Evolutionary conservation across 2,329 filamentous ascomycete species (phyloP).

Genomic region (Penicillium brasilianum): DNA sequence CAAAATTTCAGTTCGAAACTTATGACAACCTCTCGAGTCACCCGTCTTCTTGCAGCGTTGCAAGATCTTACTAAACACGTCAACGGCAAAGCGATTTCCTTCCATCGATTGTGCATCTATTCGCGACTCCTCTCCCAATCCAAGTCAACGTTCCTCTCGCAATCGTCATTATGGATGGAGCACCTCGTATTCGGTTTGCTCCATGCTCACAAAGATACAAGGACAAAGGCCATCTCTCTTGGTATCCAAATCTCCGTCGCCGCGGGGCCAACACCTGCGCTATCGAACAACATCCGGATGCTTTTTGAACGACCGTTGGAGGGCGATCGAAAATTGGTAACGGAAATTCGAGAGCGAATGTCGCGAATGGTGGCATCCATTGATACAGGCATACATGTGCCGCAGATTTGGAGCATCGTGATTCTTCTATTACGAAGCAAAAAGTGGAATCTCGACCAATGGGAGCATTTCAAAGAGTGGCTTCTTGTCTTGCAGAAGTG

Average conservation of each 20-base stretch:
- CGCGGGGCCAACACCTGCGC: constrained; percentile 70
- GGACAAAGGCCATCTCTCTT: constrained; percentile 73
- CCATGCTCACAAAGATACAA: constrained; percentile 76
- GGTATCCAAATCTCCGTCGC: constrained; percentile 72
- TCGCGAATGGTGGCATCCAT: constrained; percentile 67
- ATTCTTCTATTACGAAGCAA: constrained; percentile 74
- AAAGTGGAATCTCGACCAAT: constrained; percentile 64
- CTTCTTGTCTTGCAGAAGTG: constrained; percentile 78
- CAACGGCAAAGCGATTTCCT: constrained; percentile 79
- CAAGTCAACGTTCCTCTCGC: constrained; percentile 69
- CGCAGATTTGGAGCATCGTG: constrained; percentile 86
- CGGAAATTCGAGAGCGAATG: constrained; percentile 71
- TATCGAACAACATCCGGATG: constrained; percentile 67
- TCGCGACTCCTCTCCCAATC: constrained; percentile 75
- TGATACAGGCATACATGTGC: constrained; percentile 69
- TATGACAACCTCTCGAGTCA: constrained; percentile 73
- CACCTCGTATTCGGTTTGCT: constrained; percentile 83
- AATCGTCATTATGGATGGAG: constrained; percentile 76
- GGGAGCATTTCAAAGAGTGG: constrained; percentile 77
- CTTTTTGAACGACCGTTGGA: constrained; percentile 57
- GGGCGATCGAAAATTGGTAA: constrained; percentile 67
- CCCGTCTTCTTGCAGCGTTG: constrained; percentile 71
- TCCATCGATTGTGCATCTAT: constrained; percentile 79
- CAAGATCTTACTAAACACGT: constrained; percentile 74
- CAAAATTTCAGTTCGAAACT: constrained; percentile 78